A percentile compares a stretch with the other conserved stretches of the same genome.
Evolutionary conservation across 2,329 filamentous ascomycete genomes (phyloP).

Genomic region (Aureobasidium sp.): DNA sequence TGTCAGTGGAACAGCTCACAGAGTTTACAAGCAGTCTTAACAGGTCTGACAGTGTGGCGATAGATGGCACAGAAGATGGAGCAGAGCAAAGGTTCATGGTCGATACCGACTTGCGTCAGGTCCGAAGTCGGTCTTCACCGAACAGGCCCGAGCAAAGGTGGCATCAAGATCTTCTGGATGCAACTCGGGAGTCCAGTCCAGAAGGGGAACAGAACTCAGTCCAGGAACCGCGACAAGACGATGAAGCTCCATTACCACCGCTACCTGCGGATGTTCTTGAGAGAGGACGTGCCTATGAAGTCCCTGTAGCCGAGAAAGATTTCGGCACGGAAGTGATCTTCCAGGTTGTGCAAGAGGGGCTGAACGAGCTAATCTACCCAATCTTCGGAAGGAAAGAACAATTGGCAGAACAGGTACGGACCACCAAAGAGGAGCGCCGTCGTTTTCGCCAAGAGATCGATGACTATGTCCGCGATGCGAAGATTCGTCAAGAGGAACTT

Average conservation of each 20-base stretch:
- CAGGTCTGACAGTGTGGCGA: not conserved
- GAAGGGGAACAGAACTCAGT: not conserved
- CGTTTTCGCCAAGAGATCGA: constrained; percentile 40
- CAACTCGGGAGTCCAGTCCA: not conserved
- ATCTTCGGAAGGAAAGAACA: constrained; percentile 79
- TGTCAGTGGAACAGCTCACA: not conserved
- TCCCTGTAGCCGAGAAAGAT: constrained; percentile 72
- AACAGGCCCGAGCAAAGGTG: constrained; percentile 53
- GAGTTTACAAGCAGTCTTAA: not conserved
- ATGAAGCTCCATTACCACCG: not conserved
- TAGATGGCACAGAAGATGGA: not conserved
- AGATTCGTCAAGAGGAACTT: constrained; percentile 28
- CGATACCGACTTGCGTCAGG: not conserved
- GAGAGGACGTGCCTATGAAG: constrained; percentile 68
- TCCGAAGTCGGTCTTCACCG: not conserved
- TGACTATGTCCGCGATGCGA: constrained; percentile 22
- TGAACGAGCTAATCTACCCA: constrained; percentile 83
- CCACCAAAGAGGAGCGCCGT: constrained; percentile 54
- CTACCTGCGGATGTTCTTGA: constrained; percentile 65
- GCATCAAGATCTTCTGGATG: constrained; percentile 44
- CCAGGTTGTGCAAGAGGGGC: constrained; percentile 81
- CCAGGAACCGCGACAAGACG: not conserved
- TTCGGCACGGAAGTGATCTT: constrained; percentile 84
- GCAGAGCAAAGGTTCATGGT: not conserved
- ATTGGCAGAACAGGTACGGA: constrained; percentile 58